A percentile compares a stretch with the other conserved stretches of the same genome.
phyloP scores from a whole-genome alignment of 441 rosid species.

The Rhodomyrtus psidioides region DNA sequence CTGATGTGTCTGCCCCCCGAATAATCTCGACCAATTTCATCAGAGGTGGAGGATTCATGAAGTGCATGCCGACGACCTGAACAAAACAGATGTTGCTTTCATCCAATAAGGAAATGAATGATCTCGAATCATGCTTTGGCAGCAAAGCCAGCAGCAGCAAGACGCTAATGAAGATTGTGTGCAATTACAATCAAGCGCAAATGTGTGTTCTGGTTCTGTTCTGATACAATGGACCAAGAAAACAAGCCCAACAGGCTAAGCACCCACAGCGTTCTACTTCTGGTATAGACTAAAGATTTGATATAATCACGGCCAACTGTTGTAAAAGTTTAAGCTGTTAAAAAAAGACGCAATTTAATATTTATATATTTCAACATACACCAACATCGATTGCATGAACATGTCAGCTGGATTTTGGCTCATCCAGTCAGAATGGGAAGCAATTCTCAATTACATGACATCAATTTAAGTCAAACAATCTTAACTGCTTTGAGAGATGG shows the following conservation, averaged over 20 bases:
- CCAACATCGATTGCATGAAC: not conserved
- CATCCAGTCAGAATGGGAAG: not conserved
- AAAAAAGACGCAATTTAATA: too few relatives aligned
- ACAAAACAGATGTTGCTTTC: not conserved
- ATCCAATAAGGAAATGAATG: not conserved
- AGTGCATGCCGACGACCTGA: constrained; percentile 91
- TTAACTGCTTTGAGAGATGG: not conserved
- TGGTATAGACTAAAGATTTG: too few relatives aligned
- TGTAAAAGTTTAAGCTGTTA: too few relatives aligned
- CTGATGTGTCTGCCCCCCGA: constrained; percentile 73
- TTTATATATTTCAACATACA: too few relatives aligned
- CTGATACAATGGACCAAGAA: not conserved
- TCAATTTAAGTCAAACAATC: not conserved
- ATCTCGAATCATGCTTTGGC: not conserved
- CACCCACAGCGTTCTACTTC: not conserved
- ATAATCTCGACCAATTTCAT: constrained; percentile 87
- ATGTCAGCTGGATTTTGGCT: not conserved
- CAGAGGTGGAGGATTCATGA: constrained; percentile 90
- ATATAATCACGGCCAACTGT: too few relatives aligned
- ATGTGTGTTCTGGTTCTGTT: not conserved
- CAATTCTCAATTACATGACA: not conserved
- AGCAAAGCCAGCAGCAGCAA: not conserved
- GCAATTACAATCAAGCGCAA: not conserved
- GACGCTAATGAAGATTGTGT: not conserved
- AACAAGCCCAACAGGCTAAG: not conserved